Evolutionary conservation across 208 protist species (phyloP), one percentile per base, ranked within the genome.

Genomic region (Acanthamoeba sp.): DNA sequence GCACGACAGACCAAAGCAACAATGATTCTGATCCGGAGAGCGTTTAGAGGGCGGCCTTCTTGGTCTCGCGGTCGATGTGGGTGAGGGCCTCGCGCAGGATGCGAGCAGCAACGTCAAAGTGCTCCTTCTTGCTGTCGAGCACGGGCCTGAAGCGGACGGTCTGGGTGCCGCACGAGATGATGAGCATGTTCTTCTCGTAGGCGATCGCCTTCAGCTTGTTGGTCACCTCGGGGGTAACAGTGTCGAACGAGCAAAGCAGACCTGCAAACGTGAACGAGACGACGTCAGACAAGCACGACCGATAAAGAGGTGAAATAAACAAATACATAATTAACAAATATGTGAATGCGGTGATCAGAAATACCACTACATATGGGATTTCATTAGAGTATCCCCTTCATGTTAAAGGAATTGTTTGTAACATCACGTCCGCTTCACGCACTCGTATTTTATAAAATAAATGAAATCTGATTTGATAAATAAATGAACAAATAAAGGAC

Each of bases 131-230:
- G 36, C 36, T 50, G 71, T 82, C 71, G 22, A 95, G 62, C 55
- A 89, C 89, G 48, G 93, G 93, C 50, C 93, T 59, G 93, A 95
- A 95, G 57, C 93, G 64, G 34, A 95, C 27, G 42, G 93, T 92
- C 24, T 71, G 76, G 55, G 93, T 76, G 34, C 93, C 93, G 69
- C 93, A 95, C n/a, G 89, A 91, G 55, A 95, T 50, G 24, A 95
- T 42, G 90, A 95, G 59, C 38, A 91, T 84, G n/a, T 52, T 59
- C 57, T 95, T 94, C 73, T 95, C 87, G 55, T 78, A 94, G 71
- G 66, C 88, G 29, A 32, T 32, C 9, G 24, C 57, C 85, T 89
- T 94, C n/a, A 95, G 27, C 40, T 84, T 59, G 24, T 29, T 32
- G 45, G 40, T 42, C n/a, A 94, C 45, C 57, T 95, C 90, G 14